phyloP scores from a whole-genome alignment of 148 eudicot species.

The Persicaria tinctoria region DNA sequence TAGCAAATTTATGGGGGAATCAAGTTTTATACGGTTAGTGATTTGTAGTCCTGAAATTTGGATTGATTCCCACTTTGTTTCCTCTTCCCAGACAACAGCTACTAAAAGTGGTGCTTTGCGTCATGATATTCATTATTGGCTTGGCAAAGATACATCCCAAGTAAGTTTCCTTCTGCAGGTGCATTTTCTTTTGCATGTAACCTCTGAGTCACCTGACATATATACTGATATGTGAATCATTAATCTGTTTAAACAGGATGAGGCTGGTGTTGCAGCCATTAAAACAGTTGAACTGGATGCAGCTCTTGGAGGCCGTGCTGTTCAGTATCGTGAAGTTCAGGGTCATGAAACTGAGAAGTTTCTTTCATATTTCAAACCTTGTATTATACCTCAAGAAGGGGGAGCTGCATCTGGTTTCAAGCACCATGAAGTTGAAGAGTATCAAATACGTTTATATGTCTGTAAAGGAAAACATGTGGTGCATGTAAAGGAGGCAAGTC shows the following conservation, averaged over 20 bases:
- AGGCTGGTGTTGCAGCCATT: conserved; percentile 87
- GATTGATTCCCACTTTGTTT: not conserved
- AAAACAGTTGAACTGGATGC: conserved; percentile 96
- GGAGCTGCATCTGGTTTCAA: conserved; percentile 82
- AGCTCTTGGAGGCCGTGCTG: conserved; percentile 95
- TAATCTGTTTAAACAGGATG: conserved; percentile 46
- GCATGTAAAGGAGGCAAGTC: conserved; percentile 83
- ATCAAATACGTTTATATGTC: conserved; percentile 56
- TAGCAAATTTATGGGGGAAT: not conserved
- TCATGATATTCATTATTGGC: conserved; percentile 97
- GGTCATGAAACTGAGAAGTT: conserved; percentile 99
- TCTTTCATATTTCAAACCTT: conserved; percentile 95
- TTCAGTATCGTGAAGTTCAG: conserved; percentile 95
- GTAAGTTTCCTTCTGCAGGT: conserved; percentile 31
- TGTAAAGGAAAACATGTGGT: conserved; percentile 97
- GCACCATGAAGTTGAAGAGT: conserved; percentile 66
- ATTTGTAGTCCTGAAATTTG: not conserved
- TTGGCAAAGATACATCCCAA: conserved; percentile 91
- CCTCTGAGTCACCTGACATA: not conserved
- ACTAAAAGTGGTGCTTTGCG: conserved; percentile 79
- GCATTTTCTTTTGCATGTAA: conserved; percentile 5
- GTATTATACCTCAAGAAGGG: conserved; percentile 94
- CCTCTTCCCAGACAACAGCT: conserved; percentile 54
- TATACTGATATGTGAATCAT: not conserved
- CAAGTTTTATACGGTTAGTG: not conserved